Percentiles rank a stretch among this genome's conserved stretches.
These are phyloP conservation scores for Pyrus hybrid DNA, from an alignment of 331 rosid genomes.

Conservation along the genomic window DNA sequence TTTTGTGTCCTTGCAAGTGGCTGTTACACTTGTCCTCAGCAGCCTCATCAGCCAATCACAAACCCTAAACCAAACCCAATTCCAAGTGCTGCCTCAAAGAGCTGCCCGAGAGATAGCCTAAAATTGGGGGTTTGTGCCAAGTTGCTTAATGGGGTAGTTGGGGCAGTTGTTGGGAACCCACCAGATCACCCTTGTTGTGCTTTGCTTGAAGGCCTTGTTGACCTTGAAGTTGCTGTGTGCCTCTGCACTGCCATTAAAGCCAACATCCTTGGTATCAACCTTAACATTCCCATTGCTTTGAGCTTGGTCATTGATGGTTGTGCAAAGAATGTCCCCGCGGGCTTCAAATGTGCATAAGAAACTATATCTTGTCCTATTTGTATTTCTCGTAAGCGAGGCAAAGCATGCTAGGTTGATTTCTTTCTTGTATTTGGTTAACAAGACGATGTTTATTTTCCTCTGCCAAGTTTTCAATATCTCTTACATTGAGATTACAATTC, in stretches of 20 bases:
- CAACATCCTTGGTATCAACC: conserved; percentile 64
- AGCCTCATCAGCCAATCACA: background rate
- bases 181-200: conserved; percentile 66
- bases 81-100: conserved; percentile 9
- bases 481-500: background rate
- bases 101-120: conserved; percentile 72
- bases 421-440: background rate
- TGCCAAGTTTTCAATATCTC: background rate
- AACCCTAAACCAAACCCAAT: conserved; percentile 24
- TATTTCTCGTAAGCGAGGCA: background rate
- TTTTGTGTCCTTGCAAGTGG: conserved; percentile 38
- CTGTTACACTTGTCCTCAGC: conserved; percentile 36
- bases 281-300: conserved; percentile 73
- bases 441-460: background rate
- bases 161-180: conserved; percentile 49
- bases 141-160: conserved; percentile 41
- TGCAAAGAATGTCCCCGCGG: conserved; percentile 45
- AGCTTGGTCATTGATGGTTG: conserved; percentile 70
- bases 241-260: conserved; percentile 92
- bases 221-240: conserved; percentile 75
- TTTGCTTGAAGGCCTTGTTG: conserved; percentile 56
- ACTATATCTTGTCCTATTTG: background rate
- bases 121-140: conserved; percentile 70
- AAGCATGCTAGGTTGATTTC: background rate
- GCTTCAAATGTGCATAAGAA: conserved; percentile 38